These are phyloP conservation scores for Datisca glomerata DNA, from an alignment of 306 rosid species.

Conservation along the genomic window DNA sequence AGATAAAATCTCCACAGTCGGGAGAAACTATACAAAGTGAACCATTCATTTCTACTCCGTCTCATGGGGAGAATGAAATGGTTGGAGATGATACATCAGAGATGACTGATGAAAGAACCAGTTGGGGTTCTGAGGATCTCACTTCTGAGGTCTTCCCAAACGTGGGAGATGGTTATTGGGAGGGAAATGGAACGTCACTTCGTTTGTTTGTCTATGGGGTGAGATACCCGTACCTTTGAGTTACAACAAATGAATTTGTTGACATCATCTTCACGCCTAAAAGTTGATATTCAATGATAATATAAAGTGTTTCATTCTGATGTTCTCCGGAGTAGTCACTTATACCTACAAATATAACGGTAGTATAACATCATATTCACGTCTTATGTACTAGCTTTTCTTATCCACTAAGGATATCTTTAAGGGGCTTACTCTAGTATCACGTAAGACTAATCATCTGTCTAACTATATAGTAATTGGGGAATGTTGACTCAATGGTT, in stretches of 20 bases:
- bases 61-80: conserved; percentile 25
- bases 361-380: no score
- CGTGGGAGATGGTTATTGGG: conserved; percentile 30
- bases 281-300: not conserved
- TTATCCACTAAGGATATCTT: no score
- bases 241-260: conserved; percentile 5
- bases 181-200: conserved; percentile 27
- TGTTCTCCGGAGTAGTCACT: no score
- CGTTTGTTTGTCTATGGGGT: conserved; percentile 84
- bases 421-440: no score
- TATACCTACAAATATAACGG: no score
- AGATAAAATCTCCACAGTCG: conserved; percentile 37
- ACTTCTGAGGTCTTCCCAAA: conserved; percentile 29
- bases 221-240: conserved; percentile 22
- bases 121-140: conserved; percentile 17
- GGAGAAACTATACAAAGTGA: conserved; percentile 29
- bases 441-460: no score
- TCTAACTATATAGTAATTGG: no score
- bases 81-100: conserved; percentile 26
- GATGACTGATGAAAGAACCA: conserved; percentile 21
- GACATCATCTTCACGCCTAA: conserved; percentile 2
- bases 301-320: no score
- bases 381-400: no score
- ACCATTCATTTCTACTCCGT: conserved; percentile 19
- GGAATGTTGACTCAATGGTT: no score